Base-by-base conservation (phyloP, 495 filamentous ascomycete species). In the Neurospora sp. region DNA sequence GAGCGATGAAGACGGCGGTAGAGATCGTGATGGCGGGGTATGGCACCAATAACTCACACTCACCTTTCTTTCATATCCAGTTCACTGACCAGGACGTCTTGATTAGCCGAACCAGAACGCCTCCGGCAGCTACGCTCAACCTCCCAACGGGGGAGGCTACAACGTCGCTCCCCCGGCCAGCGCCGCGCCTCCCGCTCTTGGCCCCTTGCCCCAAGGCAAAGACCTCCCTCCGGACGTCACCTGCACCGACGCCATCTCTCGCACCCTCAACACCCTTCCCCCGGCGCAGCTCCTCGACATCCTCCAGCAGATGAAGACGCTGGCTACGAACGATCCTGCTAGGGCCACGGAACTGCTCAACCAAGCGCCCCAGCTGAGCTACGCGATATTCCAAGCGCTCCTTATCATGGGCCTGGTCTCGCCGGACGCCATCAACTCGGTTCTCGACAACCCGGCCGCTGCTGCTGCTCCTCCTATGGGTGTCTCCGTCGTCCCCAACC, bases 341-440 rank as follows among this genome's bases (percentile, higher is more conserved):
- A 92, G 94, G 77, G 94, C 94, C 0, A 93, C 91, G 10, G 94
- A 97, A 78, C 88, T 99, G 59, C 87, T 99, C 31, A 85, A 89
- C 72, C 90, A 94, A 82, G 94, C 96, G 0, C 96, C 96, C 0
- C 96, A 99, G 82, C 90, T 99, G 31, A 89, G 92, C 53, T 98
- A 97, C 76, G 96, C 96, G 35, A 92, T 98, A 75, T 98, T 99
- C 85, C 96, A 98, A 80, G 92, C 94, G 7, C 85, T 99, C 4
- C 88, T 99, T 0, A 87, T 98, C 18, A 94, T 98, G 90, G 93
- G 92, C 59, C 88, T 99, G 8, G 96, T 99, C 71, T 93, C 96
- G 6, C 80, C 82, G 61, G 81, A 86, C 45, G 83, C 84, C 27
- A 86, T 86, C 70, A 82, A 82, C 75, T 84, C 85, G 8, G 85